Evolutionary conservation across 441 rosid species (phyloP).

Genomic region (Pelargonium fulgidum): DNA sequence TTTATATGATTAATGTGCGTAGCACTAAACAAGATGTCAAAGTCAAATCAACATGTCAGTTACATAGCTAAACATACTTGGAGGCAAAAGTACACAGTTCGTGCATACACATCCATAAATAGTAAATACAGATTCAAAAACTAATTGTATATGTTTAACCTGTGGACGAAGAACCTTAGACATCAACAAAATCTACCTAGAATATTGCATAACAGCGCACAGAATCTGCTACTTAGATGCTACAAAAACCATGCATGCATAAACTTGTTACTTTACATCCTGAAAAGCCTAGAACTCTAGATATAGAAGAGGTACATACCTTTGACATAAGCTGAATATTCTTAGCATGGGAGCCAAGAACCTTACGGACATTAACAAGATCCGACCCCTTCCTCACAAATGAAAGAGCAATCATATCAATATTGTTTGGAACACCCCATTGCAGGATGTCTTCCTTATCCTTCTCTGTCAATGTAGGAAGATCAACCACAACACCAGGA

Average conservation of each 20-base stretch:
- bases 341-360: constrained; percentile 71
- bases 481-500: constrained; percentile 89
- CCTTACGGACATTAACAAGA: constrained; percentile 65
- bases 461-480: constrained; percentile 87
- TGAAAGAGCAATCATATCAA: constrained; percentile 92
- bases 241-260: not conserved
- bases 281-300: not conserved
- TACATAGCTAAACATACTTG: too few relatives aligned
- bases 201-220: too few relatives aligned
- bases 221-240: not conserved
- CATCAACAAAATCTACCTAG: constrained; percentile 59
- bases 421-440: constrained; percentile 89
- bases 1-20: too few relatives aligned
- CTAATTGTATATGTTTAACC: constrained; percentile 51
- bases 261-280: not conserved
- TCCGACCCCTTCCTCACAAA: constrained; percentile 93
- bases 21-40: too few relatives aligned
- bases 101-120: too few relatives aligned
- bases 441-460: constrained; percentile 81
- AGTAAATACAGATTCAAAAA: too few relatives aligned
- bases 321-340: constrained; percentile 87
- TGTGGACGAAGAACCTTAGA: constrained; percentile 78
- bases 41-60: too few relatives aligned
- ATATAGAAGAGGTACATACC: constrained; percentile 34
- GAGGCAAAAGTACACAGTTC: too few relatives aligned